Conservation (phyloP, 192 early-diverging fungal species). For the Mortierella alpina region DNA sequence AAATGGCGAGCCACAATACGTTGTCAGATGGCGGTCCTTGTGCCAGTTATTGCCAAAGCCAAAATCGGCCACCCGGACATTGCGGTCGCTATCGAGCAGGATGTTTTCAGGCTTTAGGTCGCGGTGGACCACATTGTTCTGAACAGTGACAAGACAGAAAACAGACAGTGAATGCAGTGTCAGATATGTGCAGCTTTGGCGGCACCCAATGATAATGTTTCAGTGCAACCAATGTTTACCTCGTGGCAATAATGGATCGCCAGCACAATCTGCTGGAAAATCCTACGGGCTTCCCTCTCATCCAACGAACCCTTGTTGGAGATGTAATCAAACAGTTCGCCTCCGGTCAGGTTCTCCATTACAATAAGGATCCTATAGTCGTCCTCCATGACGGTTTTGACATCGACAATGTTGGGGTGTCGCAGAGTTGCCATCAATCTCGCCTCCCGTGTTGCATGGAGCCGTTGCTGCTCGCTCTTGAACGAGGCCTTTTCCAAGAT, state of each 20-base stretch:
- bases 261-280: constrained; percentile 64
- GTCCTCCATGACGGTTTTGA: constrained; percentile 63
- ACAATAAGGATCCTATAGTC: constrained; percentile 66
- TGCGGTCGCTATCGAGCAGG: constrained; percentile 59
- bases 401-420: constrained; percentile 67
- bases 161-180: neutral
- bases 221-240: constrained; percentile 14
- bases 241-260: constrained; percentile 66
- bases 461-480: constrained; percentile 64
- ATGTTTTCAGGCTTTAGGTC: constrained; percentile 76
- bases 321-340: constrained; percentile 70
- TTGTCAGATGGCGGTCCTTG: constrained; percentile 65
- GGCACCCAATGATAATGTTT: too few species aligned
- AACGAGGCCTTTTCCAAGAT: constrained; percentile 66
- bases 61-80: constrained; percentile 69
- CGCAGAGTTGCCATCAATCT: constrained; percentile 58
- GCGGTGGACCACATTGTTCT: constrained; percentile 70
- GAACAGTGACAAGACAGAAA: neutral
- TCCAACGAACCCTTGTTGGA: constrained; percentile 58
- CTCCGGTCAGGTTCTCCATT: constrained; percentile 69
- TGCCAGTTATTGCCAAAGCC: constrained; percentile 70
- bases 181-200: too few species aligned
- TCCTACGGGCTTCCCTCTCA: constrained; percentile 60
- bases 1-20: constrained; percentile 75
- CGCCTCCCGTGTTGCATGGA: constrained; percentile 62